Evolutionary conservation across 352 stramenopile species (phyloP), one percentile per base, ranked within the genome.

Genomic region (Phytophthora cactorum): DNA sequence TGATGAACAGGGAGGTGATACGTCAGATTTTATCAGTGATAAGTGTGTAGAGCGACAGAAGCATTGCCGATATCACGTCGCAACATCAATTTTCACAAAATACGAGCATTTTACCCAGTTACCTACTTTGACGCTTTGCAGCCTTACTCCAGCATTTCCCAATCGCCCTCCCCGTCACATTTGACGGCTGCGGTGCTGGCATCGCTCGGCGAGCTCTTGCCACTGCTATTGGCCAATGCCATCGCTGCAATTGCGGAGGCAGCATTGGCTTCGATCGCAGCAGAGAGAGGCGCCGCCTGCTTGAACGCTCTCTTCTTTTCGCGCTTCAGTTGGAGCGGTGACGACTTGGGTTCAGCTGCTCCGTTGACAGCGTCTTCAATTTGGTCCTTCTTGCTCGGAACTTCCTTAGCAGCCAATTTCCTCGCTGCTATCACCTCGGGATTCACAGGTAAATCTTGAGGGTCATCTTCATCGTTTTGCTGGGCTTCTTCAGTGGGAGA

Each of bases 81-180:
- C 22, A 22, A 22, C 22, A 22, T 22, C 22, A 22, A 22, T 22
- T 22, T 22, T 22, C 22, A 22, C 22, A 22, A 22, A 22, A 22
- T 22, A 22, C 22, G 22, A 22, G 22, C 22, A 38, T n/a, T 53
- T 56, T 50, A 36, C 43, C 17, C 56, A 53, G 39, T 49, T 57
- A 43, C 28, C 8, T 22, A 22, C 22, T 45, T 39, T 29, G 39
- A 22, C 27, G 52, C n/a, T 47, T 32, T 15, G n/a, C 39, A 22
- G 45, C 11, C 34, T 74, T 39, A 75, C 66, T 72, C 60, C 31
- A 72, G 39, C 66, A 75, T 75, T 63, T 75, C 70, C 66, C 60
- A 74, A 45, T 78, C 70, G 11, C 62, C 70, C 14, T 70, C 67
- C 12, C 32, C 39, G 5, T 72, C 52, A 15, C 52, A 51, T 15